Evolutionary conservation across 176 grass and related monocot species (phyloP), one percentile per base, ranked within the genome.

Genomic region (Raddia distichophylla): DNA sequence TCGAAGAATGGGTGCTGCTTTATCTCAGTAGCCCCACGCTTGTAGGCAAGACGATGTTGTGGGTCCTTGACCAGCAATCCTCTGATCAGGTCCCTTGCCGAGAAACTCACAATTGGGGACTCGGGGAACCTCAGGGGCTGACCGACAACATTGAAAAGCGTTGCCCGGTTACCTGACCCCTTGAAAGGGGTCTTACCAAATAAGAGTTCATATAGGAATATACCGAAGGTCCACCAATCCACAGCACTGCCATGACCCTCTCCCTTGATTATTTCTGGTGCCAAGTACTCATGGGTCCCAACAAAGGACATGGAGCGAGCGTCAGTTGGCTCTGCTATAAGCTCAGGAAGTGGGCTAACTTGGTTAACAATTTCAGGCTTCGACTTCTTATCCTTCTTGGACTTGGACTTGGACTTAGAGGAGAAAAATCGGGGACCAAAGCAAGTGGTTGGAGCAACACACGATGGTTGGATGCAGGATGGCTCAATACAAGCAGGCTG

Each of bases 241-340:
- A 94, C 92, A 62, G 92, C 92, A 63, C 88, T 91, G 54, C 92
- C 92, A 82, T 91, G 92, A 17, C 92, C 92, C 67, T 94, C 92
- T 7, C 92, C 92, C 59, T 94, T 94, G 58, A 94, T 91, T 59
- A 94, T 94, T 71, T 94, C 89, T 47, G 89, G 92, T 1, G 92
- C 92, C 71, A 94, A 65, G 81, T 94, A 94, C 59, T 94, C 92
- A 16, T 94, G 92, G 34, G 92, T 94, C 12, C 92, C 92, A 47
- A 94, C 92, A 69, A 94, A 94, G 15, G 92, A 94, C 92, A 94
- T 94, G 5, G 92, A 94, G 33, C 89, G 85, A 66, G 92, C 92
- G 57, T 94, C 92, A 2, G 89, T 94, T 0, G 92, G 92, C 86
- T 94, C 92, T 0, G 92, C 92, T 10, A 94, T 89, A 66, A 94